Percentiles rank a stretch among this genome's conserved stretches.
Evolutionary conservation across 1,284 basidiomycete species (phyloP).

Genomic region (Cryptococcus sp.): DNA sequence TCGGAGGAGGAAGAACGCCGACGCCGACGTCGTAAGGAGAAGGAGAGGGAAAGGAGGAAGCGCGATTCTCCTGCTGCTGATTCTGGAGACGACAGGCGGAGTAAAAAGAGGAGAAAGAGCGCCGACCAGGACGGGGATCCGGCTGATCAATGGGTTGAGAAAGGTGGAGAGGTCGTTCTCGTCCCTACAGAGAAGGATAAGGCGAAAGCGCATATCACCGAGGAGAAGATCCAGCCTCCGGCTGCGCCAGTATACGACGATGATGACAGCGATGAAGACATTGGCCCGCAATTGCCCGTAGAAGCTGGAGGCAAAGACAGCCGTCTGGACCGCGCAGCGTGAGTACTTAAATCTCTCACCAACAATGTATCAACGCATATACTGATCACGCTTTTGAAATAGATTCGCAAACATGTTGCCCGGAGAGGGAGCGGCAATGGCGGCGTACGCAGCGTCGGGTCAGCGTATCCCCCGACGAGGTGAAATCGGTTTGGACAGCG

Average conservation of each 20-base stretch:
- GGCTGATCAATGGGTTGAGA: constrained; percentile 42
- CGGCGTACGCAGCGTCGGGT: constrained; percentile 86
- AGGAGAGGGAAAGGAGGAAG: constrained; percentile 57
- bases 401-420: constrained; percentile 78
- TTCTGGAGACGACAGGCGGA: constrained; percentile 16
- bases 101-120: constrained; percentile 14
- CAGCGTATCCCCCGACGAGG: constrained; percentile 95
- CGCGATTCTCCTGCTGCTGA: constrained; percentile 9
- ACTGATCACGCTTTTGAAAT: constrained; percentile 1
- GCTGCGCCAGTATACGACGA: constrained; percentile 34
- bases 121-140: constrained; percentile 55
- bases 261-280: constrained; percentile 66
- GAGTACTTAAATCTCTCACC: constrained; percentile 51
- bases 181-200: constrained; percentile 20
- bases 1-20: constrained; percentile 66
- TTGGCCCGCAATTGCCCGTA: constrained; percentile 60
- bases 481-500: constrained; percentile 89
- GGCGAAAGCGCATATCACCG: constrained; percentile 16
- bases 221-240: constrained; percentile 2
- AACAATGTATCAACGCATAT: constrained; percentile 3
- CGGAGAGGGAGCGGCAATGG: constrained; percentile 97
- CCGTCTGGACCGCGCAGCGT: constrained; percentile 60
- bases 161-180: constrained; percentile 24
- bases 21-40: constrained; percentile 53
- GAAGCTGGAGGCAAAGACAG: constrained; percentile 54